These are phyloP conservation scores for Plasmodium gallinaceum DNA, from an alignment of 169 alveolate genomes.

Conservation along the genomic window DNA sequence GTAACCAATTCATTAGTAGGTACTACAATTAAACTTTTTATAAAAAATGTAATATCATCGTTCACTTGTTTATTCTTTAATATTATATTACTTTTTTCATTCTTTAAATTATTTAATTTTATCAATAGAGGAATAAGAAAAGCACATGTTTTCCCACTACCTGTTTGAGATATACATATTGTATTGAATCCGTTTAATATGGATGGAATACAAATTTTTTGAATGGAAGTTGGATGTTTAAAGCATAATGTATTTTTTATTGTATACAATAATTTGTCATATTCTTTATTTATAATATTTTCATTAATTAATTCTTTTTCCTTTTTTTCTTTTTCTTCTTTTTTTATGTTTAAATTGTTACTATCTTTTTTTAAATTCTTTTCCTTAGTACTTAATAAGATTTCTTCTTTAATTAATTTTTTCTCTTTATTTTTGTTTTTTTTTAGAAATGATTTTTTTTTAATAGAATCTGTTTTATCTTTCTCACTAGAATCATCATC, in stretches of 20 bases:
- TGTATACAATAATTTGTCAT: slow-evolving; percentile 30
- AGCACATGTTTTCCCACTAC: slow-evolving; percentile 88
- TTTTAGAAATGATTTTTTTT: not conserved
- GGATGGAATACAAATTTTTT: slow-evolving; percentile 80
- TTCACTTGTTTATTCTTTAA: too few relatives aligned
- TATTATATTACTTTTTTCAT: not conserved
- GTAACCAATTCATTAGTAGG: slow-evolving; percentile 65
- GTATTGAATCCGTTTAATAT: slow-evolving; percentile 80
- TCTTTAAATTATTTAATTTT: not conserved
- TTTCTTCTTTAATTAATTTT: not conserved
- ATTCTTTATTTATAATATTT: slow-evolving; percentile 6
- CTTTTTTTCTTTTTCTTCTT: not conserved
- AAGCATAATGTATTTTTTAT: slow-evolving; percentile 41
- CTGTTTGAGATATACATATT: slow-evolving; percentile 87
- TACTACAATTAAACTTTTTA: slow-evolving; percentile 54
- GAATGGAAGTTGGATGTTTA: slow-evolving; percentile 49
- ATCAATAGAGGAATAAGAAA: slow-evolving; percentile 81
- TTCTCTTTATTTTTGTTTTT: not conserved
- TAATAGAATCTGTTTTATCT: not conserved
- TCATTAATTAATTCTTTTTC: not conserved
- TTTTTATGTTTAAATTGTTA: not conserved
- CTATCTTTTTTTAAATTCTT: not conserved
- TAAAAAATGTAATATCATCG: not conserved
- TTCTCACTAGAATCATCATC: not conserved
- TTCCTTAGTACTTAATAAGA: too few relatives aligned